Percentiles rank a stretch among this genome's conserved stretches.
These are phyloP conservation scores for Rutstroemia sp. DNA, from an alignment of 2,329 filamentous ascomycete species.

Conservation along the genomic window DNA sequence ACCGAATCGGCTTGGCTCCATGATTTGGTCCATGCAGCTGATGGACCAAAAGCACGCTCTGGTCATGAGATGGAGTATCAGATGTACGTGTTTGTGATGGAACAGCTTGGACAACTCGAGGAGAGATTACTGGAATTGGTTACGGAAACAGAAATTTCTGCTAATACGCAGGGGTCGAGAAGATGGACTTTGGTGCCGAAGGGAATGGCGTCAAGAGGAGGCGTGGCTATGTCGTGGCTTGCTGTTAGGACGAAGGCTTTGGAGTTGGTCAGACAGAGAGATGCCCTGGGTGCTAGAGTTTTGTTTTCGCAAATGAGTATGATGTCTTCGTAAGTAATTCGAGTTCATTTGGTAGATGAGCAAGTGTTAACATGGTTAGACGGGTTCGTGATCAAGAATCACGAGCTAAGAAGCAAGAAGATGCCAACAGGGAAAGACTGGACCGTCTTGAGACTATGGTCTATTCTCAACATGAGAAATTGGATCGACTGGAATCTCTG, in stretches of 20 bases:
- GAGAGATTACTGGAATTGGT: conserved; percentile 39
- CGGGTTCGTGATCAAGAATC: conserved; percentile 22
- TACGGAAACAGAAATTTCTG: conserved; percentile 33
- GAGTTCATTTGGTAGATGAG: not conserved
- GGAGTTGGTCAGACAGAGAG: conserved; percentile 39
- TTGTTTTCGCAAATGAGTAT: conserved; percentile 43
- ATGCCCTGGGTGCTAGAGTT: conserved; percentile 37
- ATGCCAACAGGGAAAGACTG: conserved; percentile 16
- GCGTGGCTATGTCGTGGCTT: conserved; percentile 39
- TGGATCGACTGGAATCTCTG: conserved; percentile 19
- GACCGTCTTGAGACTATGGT: conserved; percentile 17
- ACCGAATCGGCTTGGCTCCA: conserved; percentile 40
- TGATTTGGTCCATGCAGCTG: conserved; percentile 32
- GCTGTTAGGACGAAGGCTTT: conserved; percentile 37
- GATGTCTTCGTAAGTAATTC: conserved; percentile 34
- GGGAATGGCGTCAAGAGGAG: conserved; percentile 33
- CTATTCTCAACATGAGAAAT: conserved; percentile 19
- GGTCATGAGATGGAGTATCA: conserved; percentile 34
- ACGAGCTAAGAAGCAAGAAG: conserved; percentile 15
- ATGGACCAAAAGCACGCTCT: not conserved
- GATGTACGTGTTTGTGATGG: conserved; percentile 42
- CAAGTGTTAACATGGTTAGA: conserved; percentile 11
- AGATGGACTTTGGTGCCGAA: conserved; percentile 34
- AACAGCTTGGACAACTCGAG: conserved; percentile 38
- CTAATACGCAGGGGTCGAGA: conserved; percentile 14